Conservation (phyloP, 305 asterid species). For the Ajuga reptans region DNA sequence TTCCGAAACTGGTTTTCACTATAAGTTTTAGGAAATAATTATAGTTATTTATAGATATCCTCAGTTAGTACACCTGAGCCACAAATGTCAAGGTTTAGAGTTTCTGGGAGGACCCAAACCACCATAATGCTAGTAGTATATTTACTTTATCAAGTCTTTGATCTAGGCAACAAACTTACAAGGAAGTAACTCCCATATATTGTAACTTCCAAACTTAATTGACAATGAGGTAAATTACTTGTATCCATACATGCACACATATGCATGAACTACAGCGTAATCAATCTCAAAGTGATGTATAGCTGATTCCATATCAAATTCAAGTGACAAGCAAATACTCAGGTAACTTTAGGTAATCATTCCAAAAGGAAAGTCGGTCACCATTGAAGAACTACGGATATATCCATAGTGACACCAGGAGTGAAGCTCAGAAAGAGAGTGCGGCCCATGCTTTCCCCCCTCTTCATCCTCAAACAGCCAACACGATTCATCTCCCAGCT, state of each 20-base stretch:
- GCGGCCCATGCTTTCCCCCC: constrained; percentile 76
- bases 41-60: too few species aligned
- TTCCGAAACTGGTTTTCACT: neutral
- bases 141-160: neutral
- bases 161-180: neutral
- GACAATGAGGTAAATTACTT: neutral
- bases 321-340: neutral
- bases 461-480: constrained; percentile 76
- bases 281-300: neutral
- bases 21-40: neutral
- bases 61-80: neutral
- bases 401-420: constrained; percentile 76
- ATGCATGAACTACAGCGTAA: neutral
- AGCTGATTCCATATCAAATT: constrained; percentile 2
- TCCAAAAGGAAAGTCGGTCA: constrained; percentile 26
- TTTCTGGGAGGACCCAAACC: neutral
- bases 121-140: neutral
- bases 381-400: constrained; percentile 51
- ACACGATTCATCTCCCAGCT: constrained; percentile 65
- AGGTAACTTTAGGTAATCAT: neutral
- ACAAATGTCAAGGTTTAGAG: neutral
- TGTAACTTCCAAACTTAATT: neutral
- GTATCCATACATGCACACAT: neutral
- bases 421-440: constrained; percentile 62
- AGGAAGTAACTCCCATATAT: neutral